These are phyloP conservation scores for Ogataea hybrid DNA, from an alignment of 1,139 yeast species.

Conservation along the genomic window DNA sequence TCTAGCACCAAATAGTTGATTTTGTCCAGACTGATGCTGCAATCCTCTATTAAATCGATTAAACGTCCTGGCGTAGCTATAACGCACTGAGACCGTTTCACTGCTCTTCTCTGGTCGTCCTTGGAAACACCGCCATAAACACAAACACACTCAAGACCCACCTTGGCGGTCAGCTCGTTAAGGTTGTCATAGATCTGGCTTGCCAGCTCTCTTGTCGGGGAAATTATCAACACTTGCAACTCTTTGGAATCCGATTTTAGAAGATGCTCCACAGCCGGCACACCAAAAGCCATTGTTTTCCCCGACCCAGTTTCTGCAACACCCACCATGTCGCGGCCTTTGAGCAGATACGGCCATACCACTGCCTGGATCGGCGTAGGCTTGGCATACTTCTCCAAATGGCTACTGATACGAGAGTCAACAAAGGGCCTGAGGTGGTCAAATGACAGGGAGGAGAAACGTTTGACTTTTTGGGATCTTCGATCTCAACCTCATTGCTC, in stretches of 20 bases:
- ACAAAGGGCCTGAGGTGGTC: slow-evolving; percentile 49
- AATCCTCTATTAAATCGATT: slow-evolving; percentile 87
- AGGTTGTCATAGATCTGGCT: slow-evolving; percentile 89
- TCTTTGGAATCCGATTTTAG: slow-evolving; percentile 44
- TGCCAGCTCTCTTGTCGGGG: slow-evolving; percentile 98
- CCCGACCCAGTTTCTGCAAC: slow-evolving; percentile 99
- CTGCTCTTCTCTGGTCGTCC: slow-evolving; percentile 76
- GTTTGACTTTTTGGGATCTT: slow-evolving; percentile 54
- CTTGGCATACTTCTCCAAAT: slow-evolving; percentile 67
- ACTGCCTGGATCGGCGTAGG: slow-evolving; percentile 98
- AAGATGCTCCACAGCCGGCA: slow-evolving; percentile 87
- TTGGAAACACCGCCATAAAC: slow-evolving; percentile 98
- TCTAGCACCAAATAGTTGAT: slow-evolving; percentile 85
- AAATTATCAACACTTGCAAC: slow-evolving; percentile 75
- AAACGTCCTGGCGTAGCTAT: slow-evolving; percentile 98
- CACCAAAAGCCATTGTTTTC: slow-evolving; percentile 95
- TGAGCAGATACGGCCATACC: slow-evolving; percentile 89
- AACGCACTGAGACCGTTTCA: slow-evolving; percentile 64
- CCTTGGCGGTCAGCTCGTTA: slow-evolving; percentile 59
- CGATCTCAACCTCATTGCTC: slow-evolving; percentile 77
- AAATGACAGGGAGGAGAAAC: slow-evolving; percentile 68
- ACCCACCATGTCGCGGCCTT: slow-evolving; percentile 87
- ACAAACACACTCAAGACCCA: slow-evolving; percentile 72
- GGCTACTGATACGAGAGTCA: slow-evolving; percentile 52
- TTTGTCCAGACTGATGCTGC: slow-evolving; percentile 65